Percentiles rank a stretch among this genome's conserved stretches.
Conservation (phyloP, 2,329 filamentous ascomycete species). For the Monilinia vaccinii-corymbosi region DNA sequence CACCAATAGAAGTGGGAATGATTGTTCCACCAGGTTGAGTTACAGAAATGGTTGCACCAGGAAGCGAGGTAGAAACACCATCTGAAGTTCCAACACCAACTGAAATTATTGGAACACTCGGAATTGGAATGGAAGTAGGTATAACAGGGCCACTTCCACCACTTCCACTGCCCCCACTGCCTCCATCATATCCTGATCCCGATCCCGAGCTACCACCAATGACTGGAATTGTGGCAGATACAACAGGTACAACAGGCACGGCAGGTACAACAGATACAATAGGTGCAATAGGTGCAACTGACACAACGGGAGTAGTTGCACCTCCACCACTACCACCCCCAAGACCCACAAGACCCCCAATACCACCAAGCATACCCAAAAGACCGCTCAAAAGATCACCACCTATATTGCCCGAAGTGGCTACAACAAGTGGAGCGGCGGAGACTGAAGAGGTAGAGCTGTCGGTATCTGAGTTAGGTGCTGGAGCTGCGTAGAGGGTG, state of each 20-base stretch:
- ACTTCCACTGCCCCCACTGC: neutral
- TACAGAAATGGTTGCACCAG: neutral
- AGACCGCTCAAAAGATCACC: neutral
- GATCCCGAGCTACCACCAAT: neutral
- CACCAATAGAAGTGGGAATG: neutral
- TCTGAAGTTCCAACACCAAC: constrained; percentile 1
- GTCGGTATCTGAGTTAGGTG: neutral
- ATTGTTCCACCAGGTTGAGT: neutral
- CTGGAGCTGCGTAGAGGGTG: neutral
- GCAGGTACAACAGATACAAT: neutral
- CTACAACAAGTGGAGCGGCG: neutral
- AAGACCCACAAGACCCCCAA: neutral
- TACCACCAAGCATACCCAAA: neutral
- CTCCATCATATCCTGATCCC: neutral
- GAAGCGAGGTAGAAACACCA: neutral
- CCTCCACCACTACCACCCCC: neutral
- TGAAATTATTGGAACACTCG: neutral
- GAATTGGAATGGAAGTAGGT: neutral
- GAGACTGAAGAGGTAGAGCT: neutral
- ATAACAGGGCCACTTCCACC: neutral
- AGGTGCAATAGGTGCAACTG: neutral
- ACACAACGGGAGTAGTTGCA: neutral
- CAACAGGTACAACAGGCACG: neutral
- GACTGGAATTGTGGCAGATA: neutral
- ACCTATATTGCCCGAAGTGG: neutral